A percentile compares a stretch with the other conserved stretches of the same genome.
Conservation (phyloP, 164 flowering plant genomes). For the Stephania yunnanensis region DNA sequence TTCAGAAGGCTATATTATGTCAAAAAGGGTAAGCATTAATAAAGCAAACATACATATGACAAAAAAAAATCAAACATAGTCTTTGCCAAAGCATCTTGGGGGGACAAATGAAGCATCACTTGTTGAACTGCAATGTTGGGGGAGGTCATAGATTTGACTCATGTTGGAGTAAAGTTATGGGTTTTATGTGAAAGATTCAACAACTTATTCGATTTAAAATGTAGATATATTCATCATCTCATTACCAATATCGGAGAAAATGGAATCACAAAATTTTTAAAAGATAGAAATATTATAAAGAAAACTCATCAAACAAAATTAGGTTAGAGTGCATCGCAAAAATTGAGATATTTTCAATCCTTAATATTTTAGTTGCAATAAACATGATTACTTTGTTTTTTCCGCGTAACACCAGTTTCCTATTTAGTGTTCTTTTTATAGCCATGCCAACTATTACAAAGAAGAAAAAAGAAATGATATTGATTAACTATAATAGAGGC, state of each 20-base stretch:
- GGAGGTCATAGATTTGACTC: too few species aligned
- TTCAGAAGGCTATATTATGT: background rate
- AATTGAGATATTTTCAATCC: conserved; percentile 24
- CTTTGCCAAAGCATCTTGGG: too few species aligned
- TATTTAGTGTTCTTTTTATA: conserved; percentile 48
- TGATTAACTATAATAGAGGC: too few species aligned
- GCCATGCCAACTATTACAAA: background rate
- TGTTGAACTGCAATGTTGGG: too few species aligned
- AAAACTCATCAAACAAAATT: conserved; percentile 47
- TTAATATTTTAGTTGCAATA: conserved; percentile 35
- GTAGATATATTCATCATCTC: too few species aligned
- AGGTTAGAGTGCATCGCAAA: conserved; percentile 33
- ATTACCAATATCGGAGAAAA: background rate
- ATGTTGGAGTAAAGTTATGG: too few species aligned
- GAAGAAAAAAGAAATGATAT: too few species aligned
- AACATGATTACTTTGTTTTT: conserved; percentile 48
- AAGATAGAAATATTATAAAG: background rate
- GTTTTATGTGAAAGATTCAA: background rate
- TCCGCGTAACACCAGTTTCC: conserved; percentile 43
- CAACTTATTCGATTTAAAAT: background rate
- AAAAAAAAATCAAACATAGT: too few species aligned
- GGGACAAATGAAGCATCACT: too few species aligned
- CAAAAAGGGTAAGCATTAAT: too few species aligned
- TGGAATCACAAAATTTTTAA: background rate
- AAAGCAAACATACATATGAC: too few species aligned